Evolutionary conservation across 2,329 filamentous ascomycete species (phyloP).

Genomic region (Falciphora oryzae): DNA sequence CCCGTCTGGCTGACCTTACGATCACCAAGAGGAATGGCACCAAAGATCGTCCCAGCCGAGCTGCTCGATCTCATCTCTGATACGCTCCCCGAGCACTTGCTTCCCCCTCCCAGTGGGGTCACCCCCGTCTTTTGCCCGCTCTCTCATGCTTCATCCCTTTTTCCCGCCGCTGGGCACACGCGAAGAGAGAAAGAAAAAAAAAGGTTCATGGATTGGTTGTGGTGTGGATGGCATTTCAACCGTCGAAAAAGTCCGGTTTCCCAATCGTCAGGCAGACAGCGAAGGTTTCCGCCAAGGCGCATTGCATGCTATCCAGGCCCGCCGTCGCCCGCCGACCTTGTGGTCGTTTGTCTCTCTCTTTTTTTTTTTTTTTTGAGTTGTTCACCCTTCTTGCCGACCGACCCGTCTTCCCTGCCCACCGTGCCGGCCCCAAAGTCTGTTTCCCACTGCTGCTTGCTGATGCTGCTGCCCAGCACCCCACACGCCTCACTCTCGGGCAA

Average conservation of each 20-base stretch:
- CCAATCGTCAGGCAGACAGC: not conserved
- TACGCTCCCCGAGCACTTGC: not conserved
- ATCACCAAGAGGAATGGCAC: not conserved
- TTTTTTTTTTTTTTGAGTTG: slow-evolving; percentile 1
- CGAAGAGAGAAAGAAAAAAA: not conserved
- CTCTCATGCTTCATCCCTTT: slow-evolving; percentile 5
- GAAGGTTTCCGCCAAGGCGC: not conserved
- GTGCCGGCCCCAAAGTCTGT: not conserved
- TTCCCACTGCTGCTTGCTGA: not conserved
- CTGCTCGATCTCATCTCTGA: not conserved
- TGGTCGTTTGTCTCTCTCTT: not conserved
- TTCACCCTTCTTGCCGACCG: not conserved
- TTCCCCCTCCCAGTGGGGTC: not conserved
- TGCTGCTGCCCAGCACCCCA: too few relatives aligned
- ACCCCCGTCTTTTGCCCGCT: not conserved
- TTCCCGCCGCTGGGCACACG: not conserved
- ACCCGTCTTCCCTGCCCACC: not conserved
- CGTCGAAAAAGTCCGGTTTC: not conserved
- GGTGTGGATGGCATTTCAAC: slow-evolving; percentile 4
- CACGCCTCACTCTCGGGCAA: not conserved
- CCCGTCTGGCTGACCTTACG: not conserved
- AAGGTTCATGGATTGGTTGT: slow-evolving; percentile 3
- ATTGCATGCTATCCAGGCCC: not conserved
- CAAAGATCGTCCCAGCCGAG: not conserved
- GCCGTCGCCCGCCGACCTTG: not conserved